Conservation (phyloP, 2,329 filamentous ascomycete species). For the Botryotinia calthae region DNA sequence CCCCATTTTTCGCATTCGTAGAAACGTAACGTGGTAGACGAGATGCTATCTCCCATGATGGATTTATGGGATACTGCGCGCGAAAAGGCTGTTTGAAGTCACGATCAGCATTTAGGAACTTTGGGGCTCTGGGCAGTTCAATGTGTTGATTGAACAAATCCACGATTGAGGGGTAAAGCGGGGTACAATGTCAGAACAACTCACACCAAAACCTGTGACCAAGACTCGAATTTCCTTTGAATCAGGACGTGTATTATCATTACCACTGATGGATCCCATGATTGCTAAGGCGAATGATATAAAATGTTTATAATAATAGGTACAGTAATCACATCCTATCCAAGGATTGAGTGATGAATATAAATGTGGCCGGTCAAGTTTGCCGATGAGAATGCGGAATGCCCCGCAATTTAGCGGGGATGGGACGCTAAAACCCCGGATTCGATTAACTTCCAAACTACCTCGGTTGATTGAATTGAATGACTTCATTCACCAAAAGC, state of each 20-base stretch:
- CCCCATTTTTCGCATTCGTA: neutral
- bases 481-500: neutral
- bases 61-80: constrained; percentile 68
- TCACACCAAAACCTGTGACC: constrained; percentile 61
- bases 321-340: constrained; percentile 14
- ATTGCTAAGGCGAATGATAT: constrained; percentile 31
- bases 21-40: constrained; percentile 63
- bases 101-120: neutral
- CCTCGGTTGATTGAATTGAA: neutral
- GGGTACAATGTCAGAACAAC: constrained; percentile 31
- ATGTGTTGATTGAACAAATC: neutral
- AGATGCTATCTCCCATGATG: constrained; percentile 75
- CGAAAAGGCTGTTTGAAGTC: constrained; percentile 64
- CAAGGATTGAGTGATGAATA: constrained; percentile 20
- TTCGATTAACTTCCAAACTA: neutral
- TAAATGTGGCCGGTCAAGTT: neutral
- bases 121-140: neutral
- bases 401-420: neutral
- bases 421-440: neutral
- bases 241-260: neutral
- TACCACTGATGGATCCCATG: constrained; percentile 27
- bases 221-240: constrained; percentile 55
- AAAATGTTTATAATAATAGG: constrained; percentile 22
- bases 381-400: constrained; percentile 1
- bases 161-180: neutral